phyloP scores from a whole-genome alignment of 192 early-diverging fungal species.

The Phycomyces blakesleeanus region DNA sequence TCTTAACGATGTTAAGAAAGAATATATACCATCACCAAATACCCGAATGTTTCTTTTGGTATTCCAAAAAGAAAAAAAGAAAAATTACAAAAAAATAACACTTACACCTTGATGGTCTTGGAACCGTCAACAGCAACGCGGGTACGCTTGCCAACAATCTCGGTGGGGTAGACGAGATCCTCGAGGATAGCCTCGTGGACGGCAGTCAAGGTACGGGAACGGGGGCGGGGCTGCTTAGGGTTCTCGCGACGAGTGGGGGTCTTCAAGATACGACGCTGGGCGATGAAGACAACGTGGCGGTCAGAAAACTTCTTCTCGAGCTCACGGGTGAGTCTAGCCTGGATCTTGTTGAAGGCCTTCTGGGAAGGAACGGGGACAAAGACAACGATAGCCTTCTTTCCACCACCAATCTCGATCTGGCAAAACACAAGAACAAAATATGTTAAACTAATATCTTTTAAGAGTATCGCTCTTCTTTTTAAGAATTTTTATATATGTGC shows the following conservation, averaged over 20 bases:
- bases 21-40: too few relatives aligned
- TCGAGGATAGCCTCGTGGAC: conserved; percentile 97
- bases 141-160: conserved; percentile 98
- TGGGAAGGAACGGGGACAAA: conserved; percentile 95
- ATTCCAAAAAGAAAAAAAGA: not conserved
- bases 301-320: conserved; percentile 99
- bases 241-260: conserved; percentile 89
- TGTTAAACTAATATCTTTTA: not conserved
- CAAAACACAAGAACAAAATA: not conserved
- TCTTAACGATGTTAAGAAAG: too few relatives aligned
- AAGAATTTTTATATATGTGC: too few relatives aligned
- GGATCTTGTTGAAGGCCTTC: conserved; percentile 96
- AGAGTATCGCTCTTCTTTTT: too few relatives aligned
- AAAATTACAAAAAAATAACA: not conserved
- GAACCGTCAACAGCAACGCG: conserved; percentile 93
- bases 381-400: conserved; percentile 94
- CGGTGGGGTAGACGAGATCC: conserved; percentile 98
- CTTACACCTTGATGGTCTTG: conserved; percentile 85
- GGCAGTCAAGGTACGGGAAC: conserved; percentile 91
- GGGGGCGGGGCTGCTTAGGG: conserved; percentile 89
- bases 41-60: too few relatives aligned
- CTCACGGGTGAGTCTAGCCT: conserved; percentile 93
- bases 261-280: conserved; percentile 93
- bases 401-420: conserved; percentile 86
- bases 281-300: conserved; percentile 90